A percentile compares a stretch with the other conserved stretches of the same genome.
phyloP scores from a whole-genome alignment of 176 grass and related monocot species.

The Poa annua region DNA sequence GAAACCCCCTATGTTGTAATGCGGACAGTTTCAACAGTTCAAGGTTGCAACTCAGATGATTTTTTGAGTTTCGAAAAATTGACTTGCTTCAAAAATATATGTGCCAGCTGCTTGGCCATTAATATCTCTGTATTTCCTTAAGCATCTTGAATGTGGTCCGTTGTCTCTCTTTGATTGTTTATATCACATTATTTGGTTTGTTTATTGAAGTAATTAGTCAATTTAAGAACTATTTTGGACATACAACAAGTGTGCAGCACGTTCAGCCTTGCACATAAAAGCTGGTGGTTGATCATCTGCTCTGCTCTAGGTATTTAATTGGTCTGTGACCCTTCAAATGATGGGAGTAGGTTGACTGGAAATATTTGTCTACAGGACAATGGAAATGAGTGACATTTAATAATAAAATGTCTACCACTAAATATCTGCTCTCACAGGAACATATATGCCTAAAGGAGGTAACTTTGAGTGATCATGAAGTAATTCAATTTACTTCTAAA shows the following conservation, averaged over 20 bases:
- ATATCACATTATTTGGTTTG: conserved; percentile 12
- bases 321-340: background rate
- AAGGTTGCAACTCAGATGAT: background rate
- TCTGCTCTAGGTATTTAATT: conserved; percentile 1
- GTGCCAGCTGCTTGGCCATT: background rate
- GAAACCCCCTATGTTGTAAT: background rate
- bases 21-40: background rate
- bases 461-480: background rate
- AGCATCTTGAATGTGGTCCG: conserved; percentile 11
- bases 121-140: conserved; percentile 20
- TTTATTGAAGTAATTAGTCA: conserved; percentile 14
- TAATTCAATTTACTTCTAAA: background rate
- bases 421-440: background rate
- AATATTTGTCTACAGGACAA: background rate
- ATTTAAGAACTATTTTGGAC: background rate
- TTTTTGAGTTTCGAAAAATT: background rate
- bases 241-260: background rate
- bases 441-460: background rate
- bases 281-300: background rate
- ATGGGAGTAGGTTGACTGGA: background rate
- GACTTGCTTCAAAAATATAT: background rate
- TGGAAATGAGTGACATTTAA: background rate
- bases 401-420: background rate
- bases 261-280: background rate
- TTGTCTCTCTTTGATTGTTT: conserved; percentile 21